Conservation (phyloP, 176 grass and related monocot genomes). For the Lolium multiflorum region DNA sequence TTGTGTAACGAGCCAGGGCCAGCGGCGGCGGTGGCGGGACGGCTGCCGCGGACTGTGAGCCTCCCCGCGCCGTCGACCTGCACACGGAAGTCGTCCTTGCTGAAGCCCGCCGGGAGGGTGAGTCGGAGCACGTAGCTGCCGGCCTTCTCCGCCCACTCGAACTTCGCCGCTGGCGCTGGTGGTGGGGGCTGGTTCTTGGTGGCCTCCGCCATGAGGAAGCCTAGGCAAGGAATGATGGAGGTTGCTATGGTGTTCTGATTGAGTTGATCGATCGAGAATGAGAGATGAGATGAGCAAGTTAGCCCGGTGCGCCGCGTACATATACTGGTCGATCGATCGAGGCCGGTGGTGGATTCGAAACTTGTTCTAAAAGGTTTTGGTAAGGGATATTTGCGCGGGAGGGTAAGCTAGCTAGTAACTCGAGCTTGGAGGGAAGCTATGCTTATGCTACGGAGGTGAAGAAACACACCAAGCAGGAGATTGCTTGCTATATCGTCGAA, state of each 20-base stretch:
- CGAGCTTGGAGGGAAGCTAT: too few species aligned
- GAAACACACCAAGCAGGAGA: too few species aligned
- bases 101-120: constrained; percentile 50
- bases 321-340: not conserved
- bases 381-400: too few species aligned
- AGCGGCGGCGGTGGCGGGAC: constrained; percentile 18
- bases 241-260: not conserved
- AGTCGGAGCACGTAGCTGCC: not conserved
- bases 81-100: constrained; percentile 67
- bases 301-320: not conserved
- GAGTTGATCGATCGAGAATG: not conserved
- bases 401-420: too few species aligned
- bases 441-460: too few species aligned
- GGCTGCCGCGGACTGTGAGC: constrained; percentile 49
- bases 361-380: not conserved
- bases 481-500: too few species aligned
- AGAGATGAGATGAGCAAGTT: not conserved
- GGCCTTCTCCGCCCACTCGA: not conserved
- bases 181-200: not conserved
- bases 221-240: constrained; percentile 7
- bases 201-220: constrained; percentile 9
- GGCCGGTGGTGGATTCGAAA: not conserved
- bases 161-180: not conserved
- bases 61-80: constrained; percentile 57
- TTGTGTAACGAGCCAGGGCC: not conserved